Evolutionary conservation across 2,329 filamentous ascomycete genomes (phyloP).

Genomic region (Penicillium sp.): DNA sequence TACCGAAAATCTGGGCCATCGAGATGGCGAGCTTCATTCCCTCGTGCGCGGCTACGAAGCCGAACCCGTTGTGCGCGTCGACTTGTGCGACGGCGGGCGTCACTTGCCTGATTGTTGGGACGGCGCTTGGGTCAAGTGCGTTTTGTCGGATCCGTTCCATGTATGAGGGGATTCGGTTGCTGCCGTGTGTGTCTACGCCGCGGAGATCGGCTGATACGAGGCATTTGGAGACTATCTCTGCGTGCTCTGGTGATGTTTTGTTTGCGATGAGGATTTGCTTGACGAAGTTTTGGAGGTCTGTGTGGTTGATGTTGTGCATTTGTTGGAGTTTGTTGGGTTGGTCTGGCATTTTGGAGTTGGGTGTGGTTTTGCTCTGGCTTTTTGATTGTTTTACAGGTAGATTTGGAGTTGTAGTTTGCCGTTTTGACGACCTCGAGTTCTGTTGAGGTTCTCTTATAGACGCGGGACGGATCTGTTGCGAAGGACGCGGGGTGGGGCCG

Average conservation of each 20-base stretch:
- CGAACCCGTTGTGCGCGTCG: conserved; percentile 68
- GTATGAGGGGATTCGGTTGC: conserved; percentile 76
- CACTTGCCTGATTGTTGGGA: conserved; percentile 57
- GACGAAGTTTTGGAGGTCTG: conserved; percentile 24
- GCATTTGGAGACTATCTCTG: conserved; percentile 62
- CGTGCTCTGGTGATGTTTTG: conserved; percentile 58
- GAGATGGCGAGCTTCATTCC: conserved; percentile 67
- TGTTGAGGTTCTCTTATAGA: conserved; percentile 6
- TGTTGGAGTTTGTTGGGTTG: conserved; percentile 3
- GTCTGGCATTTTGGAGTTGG: conserved; percentile 7
- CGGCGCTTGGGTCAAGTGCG: conserved; percentile 61
- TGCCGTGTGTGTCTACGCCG: conserved; percentile 75
- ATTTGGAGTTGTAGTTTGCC: background rate
- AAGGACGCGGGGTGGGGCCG: conserved; percentile 2
- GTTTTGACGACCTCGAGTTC: background rate
- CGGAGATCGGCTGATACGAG: conserved; percentile 73
- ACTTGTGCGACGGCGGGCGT: conserved; percentile 71
- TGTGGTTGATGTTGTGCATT: conserved; percentile 17
- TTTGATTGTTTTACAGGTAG: background rate
- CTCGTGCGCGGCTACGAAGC: conserved; percentile 65
- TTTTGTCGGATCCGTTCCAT: conserved; percentile 68
- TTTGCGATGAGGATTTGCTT: conserved; percentile 38
- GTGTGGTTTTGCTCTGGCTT: background rate
- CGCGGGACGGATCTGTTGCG: conserved; percentile 1
- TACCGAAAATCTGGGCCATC: conserved; percentile 62